Conservation (phyloP, 2,329 filamentous ascomycete species). For the Colletotrichum chlorophyti region DNA sequence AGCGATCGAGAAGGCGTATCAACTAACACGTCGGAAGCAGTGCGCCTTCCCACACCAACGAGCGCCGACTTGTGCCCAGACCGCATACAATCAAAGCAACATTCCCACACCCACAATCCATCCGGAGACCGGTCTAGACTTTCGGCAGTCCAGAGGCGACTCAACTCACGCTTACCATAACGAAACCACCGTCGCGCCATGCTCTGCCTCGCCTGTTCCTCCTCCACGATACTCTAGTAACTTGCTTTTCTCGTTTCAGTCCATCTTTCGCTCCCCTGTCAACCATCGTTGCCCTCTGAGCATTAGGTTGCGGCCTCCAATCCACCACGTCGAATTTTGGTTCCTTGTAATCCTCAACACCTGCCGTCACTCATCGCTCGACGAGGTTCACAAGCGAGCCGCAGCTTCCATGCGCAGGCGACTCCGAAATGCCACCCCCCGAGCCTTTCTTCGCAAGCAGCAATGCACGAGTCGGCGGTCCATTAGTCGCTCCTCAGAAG, state of each 20-base stretch:
- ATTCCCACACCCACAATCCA: constrained; percentile 10
- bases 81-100: constrained; percentile 20
- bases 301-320: not conserved
- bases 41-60: not conserved
- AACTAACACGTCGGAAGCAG: constrained; percentile 10
- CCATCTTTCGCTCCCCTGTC: not conserved
- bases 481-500: constrained; percentile 6
- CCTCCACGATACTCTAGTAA: constrained; percentile 23
- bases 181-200: constrained; percentile 13
- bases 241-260: not conserved
- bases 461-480: constrained; percentile 5
- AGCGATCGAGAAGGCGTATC: constrained; percentile 5
- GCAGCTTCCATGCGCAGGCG: constrained; percentile 24
- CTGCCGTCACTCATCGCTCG: not conserved
- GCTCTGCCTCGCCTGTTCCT: constrained; percentile 9
- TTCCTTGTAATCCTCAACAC: not conserved
- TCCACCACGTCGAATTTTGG: not conserved
- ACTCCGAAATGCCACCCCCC: constrained; percentile 21
- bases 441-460: constrained; percentile 8
- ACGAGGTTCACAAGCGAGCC: constrained; percentile 12
- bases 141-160: constrained; percentile 16
- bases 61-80: constrained; percentile 7
- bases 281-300: not conserved
- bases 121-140: constrained; percentile 17
- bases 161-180: constrained; percentile 3